Base-by-base conservation (phyloP, 768 basidiomycete species). In the Mycena filopes region DNA sequence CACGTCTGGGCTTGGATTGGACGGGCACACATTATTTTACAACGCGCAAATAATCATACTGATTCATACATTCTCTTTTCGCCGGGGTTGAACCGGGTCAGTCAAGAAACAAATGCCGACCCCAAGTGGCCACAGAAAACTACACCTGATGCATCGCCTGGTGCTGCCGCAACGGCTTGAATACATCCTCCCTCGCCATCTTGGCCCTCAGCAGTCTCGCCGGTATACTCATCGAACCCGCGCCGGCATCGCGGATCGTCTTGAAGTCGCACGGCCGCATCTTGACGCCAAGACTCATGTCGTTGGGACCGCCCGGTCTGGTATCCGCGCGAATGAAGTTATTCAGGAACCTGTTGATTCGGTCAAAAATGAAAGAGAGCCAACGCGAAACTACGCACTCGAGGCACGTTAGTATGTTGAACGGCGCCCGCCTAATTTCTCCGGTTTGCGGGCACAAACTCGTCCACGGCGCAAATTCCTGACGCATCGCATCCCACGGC, bases 151-250 rank as follows among this genome's bases (percentile, higher is more conserved):
- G n/a, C n/a, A n/a, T n/a, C n/a, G n/a, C n/a, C n/a, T n/a, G n/a
- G n/a, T n/a, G n/a, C n/a, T n/a, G n/a, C n/a, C n/a, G n/a, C 46
- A 47, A 47, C 46, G 36, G 31, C n/a, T 18, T 60, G 26, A 45
- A 60, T 5, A 60, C 31, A 7, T 29, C 9, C 33, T 54, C 60
- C 16, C 60, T 53, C 13, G 50, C 50, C 40, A 61, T 61, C 40
- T 63, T 63, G 25, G 21, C 29, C 40, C 31, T 26, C 50, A 62
- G 29, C 16, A 54, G 33, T 11, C 23, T 36, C 21, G 61, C 45
- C 0, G 16, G 4, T 12, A 29, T 2, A 16, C 20, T 42, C 2
- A 49, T 42, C 18, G 48, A 31, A 10, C 18, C 28, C 7, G 45
- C 26, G n/a, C 21, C 23, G 2, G 54, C 46, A 12, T 51, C 55